Percentiles rank a stretch among this genome's conserved stretches.
phyloP scores from a whole-genome alignment of 116 monocot species.

The Posidonia oceanica region DNA sequence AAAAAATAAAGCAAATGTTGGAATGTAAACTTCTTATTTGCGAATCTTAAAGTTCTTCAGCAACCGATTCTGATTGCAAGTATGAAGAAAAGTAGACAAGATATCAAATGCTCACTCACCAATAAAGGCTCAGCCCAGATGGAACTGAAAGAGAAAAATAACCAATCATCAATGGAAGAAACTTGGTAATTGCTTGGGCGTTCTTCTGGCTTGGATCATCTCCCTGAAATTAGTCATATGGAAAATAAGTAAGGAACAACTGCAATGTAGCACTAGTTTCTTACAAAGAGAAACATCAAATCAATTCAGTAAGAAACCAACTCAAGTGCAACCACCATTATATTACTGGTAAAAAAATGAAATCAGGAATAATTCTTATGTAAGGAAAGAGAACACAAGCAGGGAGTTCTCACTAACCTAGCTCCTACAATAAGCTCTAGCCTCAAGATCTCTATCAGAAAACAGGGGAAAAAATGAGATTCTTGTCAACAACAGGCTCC shows the following conservation, averaged over 20 bases:
- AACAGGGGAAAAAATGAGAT: neutral
- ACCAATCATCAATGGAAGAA: constrained; percentile 86
- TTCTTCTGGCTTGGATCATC: constrained; percentile 68
- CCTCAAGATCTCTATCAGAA: neutral
- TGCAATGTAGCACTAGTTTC: neutral
- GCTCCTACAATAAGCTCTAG: neutral
- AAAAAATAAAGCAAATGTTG: no score
- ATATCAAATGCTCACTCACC: constrained; percentile 29
- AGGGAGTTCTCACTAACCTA: no score
- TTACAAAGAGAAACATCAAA: neutral
- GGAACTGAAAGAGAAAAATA: constrained; percentile 95
- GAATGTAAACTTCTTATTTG: no score
- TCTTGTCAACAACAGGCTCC: no score
- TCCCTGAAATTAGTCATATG: constrained; percentile 24
- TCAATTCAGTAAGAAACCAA: neutral
- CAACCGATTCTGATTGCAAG: no score
- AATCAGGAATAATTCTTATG: neutral
- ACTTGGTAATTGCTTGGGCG: constrained; percentile 63
- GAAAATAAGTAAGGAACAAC: neutral
- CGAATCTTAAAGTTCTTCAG: no score
- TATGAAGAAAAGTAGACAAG: no score
- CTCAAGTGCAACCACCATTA: neutral
- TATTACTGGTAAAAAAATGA: no score
- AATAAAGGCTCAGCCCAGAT: constrained; percentile 85
- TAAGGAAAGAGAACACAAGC: neutral